Evolutionary conservation across 768 basidiomycete genomes (phyloP).

Genomic region (Pisolithus sp.): DNA sequence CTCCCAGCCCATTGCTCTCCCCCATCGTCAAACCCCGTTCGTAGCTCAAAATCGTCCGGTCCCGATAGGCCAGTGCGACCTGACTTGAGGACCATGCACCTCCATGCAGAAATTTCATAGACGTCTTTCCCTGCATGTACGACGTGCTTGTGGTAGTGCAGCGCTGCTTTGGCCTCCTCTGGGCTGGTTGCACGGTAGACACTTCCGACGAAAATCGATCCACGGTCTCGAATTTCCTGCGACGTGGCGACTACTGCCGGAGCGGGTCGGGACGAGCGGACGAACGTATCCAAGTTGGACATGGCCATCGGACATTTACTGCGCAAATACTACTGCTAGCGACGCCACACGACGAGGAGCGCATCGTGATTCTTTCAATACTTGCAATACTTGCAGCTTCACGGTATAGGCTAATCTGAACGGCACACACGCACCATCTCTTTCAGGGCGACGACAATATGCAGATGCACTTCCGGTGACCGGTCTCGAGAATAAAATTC

Average conservation of each 20-base stretch:
- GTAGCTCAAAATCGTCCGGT: constrained; percentile 69
- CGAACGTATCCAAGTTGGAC: constrained; percentile 49
- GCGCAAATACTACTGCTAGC: neutral
- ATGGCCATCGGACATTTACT: neutral
- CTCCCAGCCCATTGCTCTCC: constrained; percentile 70
- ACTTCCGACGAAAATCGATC: constrained; percentile 63
- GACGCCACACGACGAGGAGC: neutral
- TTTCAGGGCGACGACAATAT: too few species aligned
- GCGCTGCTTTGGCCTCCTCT: constrained; percentile 42
- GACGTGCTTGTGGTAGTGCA: constrained; percentile 50
- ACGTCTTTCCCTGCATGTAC: constrained; percentile 54
- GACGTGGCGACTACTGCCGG: constrained; percentile 50
- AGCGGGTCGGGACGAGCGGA: constrained; percentile 38
- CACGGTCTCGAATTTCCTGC: constrained; percentile 70
- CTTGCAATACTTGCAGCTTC: too few species aligned
- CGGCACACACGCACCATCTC: too few species aligned
- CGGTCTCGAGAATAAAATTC: too few species aligned
- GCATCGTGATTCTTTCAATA: too few species aligned
- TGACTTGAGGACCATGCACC: constrained; percentile 65
- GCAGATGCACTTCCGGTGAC: too few species aligned
- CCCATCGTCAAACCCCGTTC: constrained; percentile 62
- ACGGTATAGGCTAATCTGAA: too few species aligned
- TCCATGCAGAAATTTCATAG: constrained; percentile 74
- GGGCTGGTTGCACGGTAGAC: constrained; percentile 51
- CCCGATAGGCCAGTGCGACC: constrained; percentile 62